Base-by-base conservation (phyloP, 129 eudicot genomes). In the Artemisia argyi region DNA sequence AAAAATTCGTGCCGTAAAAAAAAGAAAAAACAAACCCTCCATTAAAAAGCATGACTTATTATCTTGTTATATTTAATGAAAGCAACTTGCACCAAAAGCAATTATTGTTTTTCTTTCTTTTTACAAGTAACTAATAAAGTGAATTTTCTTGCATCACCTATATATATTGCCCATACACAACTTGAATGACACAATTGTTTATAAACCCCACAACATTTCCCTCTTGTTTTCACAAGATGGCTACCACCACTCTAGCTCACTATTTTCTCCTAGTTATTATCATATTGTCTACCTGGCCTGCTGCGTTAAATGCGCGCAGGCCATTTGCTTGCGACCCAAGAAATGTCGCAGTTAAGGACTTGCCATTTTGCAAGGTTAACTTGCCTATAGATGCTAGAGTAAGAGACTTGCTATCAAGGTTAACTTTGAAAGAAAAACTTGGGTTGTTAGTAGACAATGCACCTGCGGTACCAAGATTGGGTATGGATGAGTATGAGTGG, bases 381-480 rank as follows among this genome's bases (percentile, higher is more conserved):
- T 55, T 87, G 24, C 72, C 82, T 3, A 48, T 66, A 0, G 55
- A 71, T 5, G 87, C 78, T 6, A 79, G 97, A 49, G 91, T 77
- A 75, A 79, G 66, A 48, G 97, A 90, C 53, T 71, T 90, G 79
- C 73, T 90, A 20, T 68, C 80, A 9, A 78, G 91, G 56, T 32
- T 90, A 83, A 90, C 89, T 39, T 50, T 90, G 65, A 74, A 76
- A 42, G 97, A 90, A 84, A 90, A 90, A 73, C 68, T 87, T 11
- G 83, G 83, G 51, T 72, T 85, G 63, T 66, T 90, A 30, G 91
- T 59, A 26, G 83, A 79, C 81, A 77, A 55, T 58, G 95, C 97
- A 11, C 79, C 83, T 56, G 76, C 89, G 1, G 86, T 90, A 71
- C 89, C 89, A 10, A 85, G 97, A 78, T 62, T 90, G 50, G 97